Conservation (phyloP, 176 grass and related monocot species). For the Saccharum spontaneum region DNA sequence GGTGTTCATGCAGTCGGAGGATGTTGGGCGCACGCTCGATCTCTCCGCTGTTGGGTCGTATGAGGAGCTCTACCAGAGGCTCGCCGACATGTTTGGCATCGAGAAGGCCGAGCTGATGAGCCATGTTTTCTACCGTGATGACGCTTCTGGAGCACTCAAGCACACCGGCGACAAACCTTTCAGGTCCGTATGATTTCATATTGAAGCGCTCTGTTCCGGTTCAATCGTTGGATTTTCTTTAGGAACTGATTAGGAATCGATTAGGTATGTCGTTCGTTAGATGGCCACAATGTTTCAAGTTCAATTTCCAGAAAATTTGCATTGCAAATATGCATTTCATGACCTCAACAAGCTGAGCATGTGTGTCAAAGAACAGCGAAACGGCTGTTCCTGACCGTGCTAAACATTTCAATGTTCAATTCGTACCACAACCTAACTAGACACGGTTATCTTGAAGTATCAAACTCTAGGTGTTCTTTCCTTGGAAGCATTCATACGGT, state of each 20-base stretch:
- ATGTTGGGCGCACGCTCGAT: slow-evolving; percentile 87
- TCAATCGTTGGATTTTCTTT: slow-evolving; percentile 5
- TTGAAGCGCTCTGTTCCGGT: slow-evolving; percentile 15
- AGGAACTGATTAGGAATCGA: neutral
- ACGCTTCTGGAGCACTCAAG: slow-evolving; percentile 73
- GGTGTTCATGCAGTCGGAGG: slow-evolving; percentile 94
- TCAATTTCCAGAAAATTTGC: too few relatives aligned
- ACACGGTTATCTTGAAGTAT: slow-evolving; percentile 4
- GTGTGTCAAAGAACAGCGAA: neutral
- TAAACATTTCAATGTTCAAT: neutral
- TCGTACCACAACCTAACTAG: neutral
- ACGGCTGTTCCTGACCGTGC: neutral
- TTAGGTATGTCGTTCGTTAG: neutral
- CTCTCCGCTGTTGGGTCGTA: slow-evolving; percentile 76
- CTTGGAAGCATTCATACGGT: slow-evolving; percentile 42
- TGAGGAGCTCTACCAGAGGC: slow-evolving; percentile 69
- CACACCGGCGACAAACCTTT: slow-evolving; percentile 91
- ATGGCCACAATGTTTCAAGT: neutral
- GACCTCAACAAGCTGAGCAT: neutral
- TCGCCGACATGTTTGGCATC: slow-evolving; percentile 86
- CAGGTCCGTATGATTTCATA: slow-evolving; percentile 53
- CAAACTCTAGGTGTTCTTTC: slow-evolving; percentile 34
- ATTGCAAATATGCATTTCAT: neutral
- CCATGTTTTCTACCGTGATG: slow-evolving; percentile 80
- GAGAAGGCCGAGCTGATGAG: slow-evolving; percentile 82